These are phyloP conservation scores for Penicillium sp. DNA, from an alignment of 2,329 filamentous ascomycete genomes.

Conservation along the genomic window DNA sequence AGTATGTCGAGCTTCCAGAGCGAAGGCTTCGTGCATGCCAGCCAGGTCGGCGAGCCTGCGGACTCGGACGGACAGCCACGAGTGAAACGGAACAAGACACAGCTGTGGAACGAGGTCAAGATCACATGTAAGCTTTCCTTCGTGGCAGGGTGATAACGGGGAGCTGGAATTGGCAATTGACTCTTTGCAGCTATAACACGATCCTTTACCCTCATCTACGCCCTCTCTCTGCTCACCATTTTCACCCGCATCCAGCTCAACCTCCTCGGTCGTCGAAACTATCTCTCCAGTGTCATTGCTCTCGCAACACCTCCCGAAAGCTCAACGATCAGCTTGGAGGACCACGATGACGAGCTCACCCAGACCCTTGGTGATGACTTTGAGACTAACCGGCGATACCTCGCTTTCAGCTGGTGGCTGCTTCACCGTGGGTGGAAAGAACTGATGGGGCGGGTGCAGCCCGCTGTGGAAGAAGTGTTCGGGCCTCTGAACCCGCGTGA, in stretches of 20 bases:
- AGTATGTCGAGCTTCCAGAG: conserved; percentile 74
- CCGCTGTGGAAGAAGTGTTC: conserved; percentile 86
- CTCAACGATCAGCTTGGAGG: conserved; percentile 81
- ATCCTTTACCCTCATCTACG: conserved; percentile 89
- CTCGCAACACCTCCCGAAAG: conserved; percentile 73
- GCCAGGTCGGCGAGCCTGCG: conserved; percentile 64
- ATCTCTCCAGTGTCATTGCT: conserved; percentile 91
- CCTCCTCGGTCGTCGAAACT: conserved; percentile 89
- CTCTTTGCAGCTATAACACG: conserved; percentile 70
- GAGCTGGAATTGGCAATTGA: background rate
- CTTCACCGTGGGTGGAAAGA: conserved; percentile 86
- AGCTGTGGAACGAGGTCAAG: conserved; percentile 96
- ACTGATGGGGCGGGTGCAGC: conserved; percentile 74
- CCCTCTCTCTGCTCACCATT: conserved; percentile 80
- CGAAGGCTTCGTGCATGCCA: conserved; percentile 79
- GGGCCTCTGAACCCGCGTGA: conserved; percentile 85
- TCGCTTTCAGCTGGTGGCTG: conserved; percentile 98
- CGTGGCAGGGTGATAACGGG: background rate
- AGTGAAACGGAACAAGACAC: conserved; percentile 77
- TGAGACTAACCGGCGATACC: conserved; percentile 89
- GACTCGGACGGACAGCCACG: conserved; percentile 47
- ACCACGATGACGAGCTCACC: conserved; percentile 87
- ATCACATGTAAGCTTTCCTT: conserved; percentile 68
- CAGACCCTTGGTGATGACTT: conserved; percentile 89
- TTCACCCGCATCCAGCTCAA: conserved; percentile 95